A percentile compares a stretch with the other conserved stretches of the same genome.
Evolutionary conservation across 2,329 filamentous ascomycete genomes (phyloP).

Genomic region (Ceratocystiopsis minuta): DNA sequence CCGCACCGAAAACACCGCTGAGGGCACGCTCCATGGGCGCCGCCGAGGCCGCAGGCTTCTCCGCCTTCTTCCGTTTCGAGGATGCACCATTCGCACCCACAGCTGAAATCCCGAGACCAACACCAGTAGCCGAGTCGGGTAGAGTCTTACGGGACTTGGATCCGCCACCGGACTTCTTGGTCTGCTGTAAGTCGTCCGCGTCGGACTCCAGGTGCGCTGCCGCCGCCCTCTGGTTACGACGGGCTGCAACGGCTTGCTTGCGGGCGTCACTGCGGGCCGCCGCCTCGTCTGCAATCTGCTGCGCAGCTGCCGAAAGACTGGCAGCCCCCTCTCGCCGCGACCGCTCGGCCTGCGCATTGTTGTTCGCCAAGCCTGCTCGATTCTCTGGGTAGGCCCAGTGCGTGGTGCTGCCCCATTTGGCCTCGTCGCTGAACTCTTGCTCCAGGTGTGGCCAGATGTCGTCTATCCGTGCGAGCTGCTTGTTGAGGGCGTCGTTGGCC

Average conservation of each 20-base stretch:
- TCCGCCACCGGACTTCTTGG: slow-evolving; percentile 45
- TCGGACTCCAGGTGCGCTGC: slow-evolving; percentile 45
- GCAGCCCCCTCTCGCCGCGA: slow-evolving; percentile 63
- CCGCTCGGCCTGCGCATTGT: slow-evolving; percentile 47
- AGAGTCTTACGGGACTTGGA: slow-evolving; percentile 41
- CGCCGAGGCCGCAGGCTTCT: slow-evolving; percentile 36
- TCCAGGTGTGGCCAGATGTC: slow-evolving; percentile 76
- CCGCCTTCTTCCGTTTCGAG: slow-evolving; percentile 64
- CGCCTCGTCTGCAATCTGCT: slow-evolving; percentile 65
- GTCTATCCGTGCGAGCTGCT: slow-evolving; percentile 70
- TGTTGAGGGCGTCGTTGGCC: slow-evolving; percentile 74
- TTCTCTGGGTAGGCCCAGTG: slow-evolving; percentile 95
- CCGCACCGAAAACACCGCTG: slow-evolving; percentile 32
- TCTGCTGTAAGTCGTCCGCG: slow-evolving; percentile 42
- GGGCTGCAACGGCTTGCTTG: slow-evolving; percentile 63
- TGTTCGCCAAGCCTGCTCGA: slow-evolving; percentile 41
- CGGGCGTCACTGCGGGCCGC: slow-evolving; percentile 69
- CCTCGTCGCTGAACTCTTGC: slow-evolving; percentile 81
- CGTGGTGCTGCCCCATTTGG: slow-evolving; percentile 73
- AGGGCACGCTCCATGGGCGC: slow-evolving; percentile 49
- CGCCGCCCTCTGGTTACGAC: slow-evolving; percentile 44
- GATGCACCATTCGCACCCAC: slow-evolving; percentile 30
- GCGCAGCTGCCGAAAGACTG: slow-evolving; percentile 58
- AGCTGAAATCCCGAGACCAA: slow-evolving; percentile 50
- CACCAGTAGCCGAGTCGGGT: slow-evolving; percentile 13